These are phyloP conservation scores for Sclerotinia subarctica DNA, from an alignment of 2,329 filamentous ascomycete species.

Conservation along the genomic window DNA sequence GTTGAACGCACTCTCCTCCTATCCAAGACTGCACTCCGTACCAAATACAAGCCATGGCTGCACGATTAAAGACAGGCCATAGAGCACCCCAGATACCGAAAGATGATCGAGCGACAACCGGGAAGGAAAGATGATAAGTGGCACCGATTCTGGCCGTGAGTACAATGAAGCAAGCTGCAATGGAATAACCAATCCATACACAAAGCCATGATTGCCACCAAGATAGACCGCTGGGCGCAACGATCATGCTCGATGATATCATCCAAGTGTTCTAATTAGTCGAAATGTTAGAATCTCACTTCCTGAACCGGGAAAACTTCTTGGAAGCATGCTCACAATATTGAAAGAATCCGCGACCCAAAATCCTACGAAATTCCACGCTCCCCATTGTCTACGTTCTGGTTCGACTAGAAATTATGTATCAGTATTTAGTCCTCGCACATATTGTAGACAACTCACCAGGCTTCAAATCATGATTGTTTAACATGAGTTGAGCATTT, in stretches of 20 bases:
- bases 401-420: slow-evolving; percentile 58
- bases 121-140: slow-evolving; percentile 85
- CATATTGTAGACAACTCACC: slow-evolving; percentile 38
- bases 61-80: slow-evolving; percentile 86
- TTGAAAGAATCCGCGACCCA: slow-evolving; percentile 86
- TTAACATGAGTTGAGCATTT: slow-evolving; percentile 78
- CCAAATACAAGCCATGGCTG: slow-evolving; percentile 80
- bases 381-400: slow-evolving; percentile 75
- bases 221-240: slow-evolving; percentile 58
- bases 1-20: slow-evolving; percentile 76
- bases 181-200: slow-evolving; percentile 80
- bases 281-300: slow-evolving; percentile 26
- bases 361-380: slow-evolving; percentile 86
- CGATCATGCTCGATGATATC: slow-evolving; percentile 82
- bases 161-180: slow-evolving; percentile 73
- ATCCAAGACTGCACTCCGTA: slow-evolving; percentile 85
- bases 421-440: slow-evolving; percentile 24
- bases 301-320: neutral
- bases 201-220: slow-evolving; percentile 95
- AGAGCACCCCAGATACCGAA: slow-evolving; percentile 88
- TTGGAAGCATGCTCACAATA: slow-evolving; percentile 48
- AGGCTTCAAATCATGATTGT: slow-evolving; percentile 75
- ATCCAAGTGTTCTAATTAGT: slow-evolving; percentile 75
- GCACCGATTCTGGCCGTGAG: slow-evolving; percentile 80
- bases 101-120: slow-evolving; percentile 71